Evolutionary conservation across 352 stramenopile genomes (phyloP).

Genomic region (Pythium volutum): DNA sequence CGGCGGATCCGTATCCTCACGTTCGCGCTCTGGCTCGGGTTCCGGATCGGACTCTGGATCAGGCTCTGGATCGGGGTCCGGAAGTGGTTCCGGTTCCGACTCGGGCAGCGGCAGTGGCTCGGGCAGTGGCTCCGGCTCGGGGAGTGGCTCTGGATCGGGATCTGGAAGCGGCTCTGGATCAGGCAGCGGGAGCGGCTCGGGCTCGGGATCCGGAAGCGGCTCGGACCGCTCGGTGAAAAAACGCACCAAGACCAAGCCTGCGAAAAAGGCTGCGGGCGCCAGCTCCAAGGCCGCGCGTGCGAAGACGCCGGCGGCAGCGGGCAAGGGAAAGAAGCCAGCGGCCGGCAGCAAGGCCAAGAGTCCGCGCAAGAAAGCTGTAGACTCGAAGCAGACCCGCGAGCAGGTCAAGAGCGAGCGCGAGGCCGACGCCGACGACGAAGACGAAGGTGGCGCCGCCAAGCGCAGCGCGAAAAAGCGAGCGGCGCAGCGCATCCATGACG

Average conservation of each 20-base stretch:
- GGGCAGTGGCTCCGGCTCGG: constrained; percentile 33
- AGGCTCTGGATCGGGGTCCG: constrained; percentile 30
- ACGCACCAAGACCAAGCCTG: constrained; percentile 25
- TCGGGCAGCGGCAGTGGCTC: constrained; percentile 29
- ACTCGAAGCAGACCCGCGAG: constrained; percentile 34
- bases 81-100: constrained; percentile 28
- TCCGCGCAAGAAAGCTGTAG: constrained; percentile 20
- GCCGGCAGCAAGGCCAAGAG: constrained; percentile 19
- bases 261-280: constrained; percentile 31
- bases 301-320: constrained; percentile 26
- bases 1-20: constrained; percentile 56
- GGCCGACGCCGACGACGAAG: constrained; percentile 59
- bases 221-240: constrained; percentile 33
- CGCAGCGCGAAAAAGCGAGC: constrained; percentile 35
- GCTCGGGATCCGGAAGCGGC: constrained; percentile 28
- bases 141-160: constrained; percentile 24
- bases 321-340: constrained; percentile 25
- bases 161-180: constrained; percentile 21
- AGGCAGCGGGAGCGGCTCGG: constrained; percentile 19
- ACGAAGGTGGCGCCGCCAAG: constrained; percentile 21
- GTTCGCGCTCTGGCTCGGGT: constrained; percentile 30
- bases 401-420: constrained; percentile 48
- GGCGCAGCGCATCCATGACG: constrained; percentile 31
- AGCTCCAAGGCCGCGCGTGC: constrained; percentile 39
- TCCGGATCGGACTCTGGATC: constrained; percentile 30